Evolutionary conservation across 192 early-diverging fungal species (phyloP).

Genomic region (Coemansia sp.): DNA sequence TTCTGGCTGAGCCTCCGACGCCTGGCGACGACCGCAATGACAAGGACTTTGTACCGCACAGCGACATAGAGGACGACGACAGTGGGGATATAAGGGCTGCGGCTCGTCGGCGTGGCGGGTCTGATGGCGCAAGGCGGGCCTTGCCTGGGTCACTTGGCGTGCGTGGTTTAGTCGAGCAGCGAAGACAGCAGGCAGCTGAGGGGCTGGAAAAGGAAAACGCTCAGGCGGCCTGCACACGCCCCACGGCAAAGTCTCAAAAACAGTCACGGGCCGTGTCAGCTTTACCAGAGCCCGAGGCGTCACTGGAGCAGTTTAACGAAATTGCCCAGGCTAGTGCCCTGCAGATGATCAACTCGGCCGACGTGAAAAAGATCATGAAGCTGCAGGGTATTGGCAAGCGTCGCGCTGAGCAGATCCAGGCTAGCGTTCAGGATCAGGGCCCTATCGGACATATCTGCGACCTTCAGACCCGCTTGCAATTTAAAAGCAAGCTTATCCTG

Average conservation of each 20-base stretch:
- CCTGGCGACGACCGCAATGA: conserved; percentile 40
- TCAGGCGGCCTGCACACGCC: neutral
- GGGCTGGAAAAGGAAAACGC: conserved; percentile 3
- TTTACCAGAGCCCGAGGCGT: conserved; percentile 14
- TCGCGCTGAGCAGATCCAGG: conserved; percentile 61
- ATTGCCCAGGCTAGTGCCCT: conserved; percentile 53
- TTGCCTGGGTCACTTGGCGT: conserved; percentile 41
- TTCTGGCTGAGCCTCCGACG: conserved; percentile 30
- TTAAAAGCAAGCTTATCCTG: conserved; percentile 52
- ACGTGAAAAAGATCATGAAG: conserved; percentile 57
- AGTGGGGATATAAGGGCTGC: neutral
- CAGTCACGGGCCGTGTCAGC: neutral
- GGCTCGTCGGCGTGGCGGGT: neutral
- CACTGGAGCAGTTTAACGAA: conserved; percentile 38
- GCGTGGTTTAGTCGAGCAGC: conserved; percentile 40
- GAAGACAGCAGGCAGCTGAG: conserved; percentile 4
- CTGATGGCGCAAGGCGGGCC: neutral
- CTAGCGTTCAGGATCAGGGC: conserved; percentile 41
- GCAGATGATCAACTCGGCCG: conserved; percentile 60
- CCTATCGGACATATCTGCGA: conserved; percentile 45
- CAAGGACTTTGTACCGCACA: conserved; percentile 34
- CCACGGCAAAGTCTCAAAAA: neutral
- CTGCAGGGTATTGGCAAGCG: conserved; percentile 63
- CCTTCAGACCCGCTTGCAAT: conserved; percentile 38
- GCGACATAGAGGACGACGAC: conserved; percentile 13